Base-by-base conservation (phyloP, 768 basidiomycete genomes). In the Mycena vitilis region DNA sequence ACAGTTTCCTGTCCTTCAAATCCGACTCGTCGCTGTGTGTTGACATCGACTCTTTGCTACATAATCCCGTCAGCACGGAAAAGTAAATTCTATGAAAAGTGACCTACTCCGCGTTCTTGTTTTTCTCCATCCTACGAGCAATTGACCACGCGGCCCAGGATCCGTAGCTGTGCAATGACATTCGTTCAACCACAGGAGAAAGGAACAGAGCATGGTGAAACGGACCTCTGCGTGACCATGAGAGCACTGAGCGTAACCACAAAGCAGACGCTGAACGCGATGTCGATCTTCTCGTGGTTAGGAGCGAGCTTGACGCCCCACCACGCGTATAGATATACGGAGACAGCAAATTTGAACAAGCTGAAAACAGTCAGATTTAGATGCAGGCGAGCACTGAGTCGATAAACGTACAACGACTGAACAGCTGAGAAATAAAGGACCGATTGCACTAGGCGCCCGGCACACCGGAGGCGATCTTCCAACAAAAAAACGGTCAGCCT, bases 241-340 rank as follows among this genome's bases (percentile, higher is more conserved):
- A 53, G 60, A 40, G n/a, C 22, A 8, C 49, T 42, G 2, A 62
- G 60, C 4, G 51, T 62, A 9, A 53, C 2, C 5, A 53, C 23
- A 11, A 62, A 62, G n/a, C 37, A 62, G 37, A 62, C 23, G 38
- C 49, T 62, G 38, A 62, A 62, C 11, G 51, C 60, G 15, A 62
- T 20, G 15, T 62, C 60, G 37, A 53, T 62, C 30, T 44, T n/a
- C 11, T 62, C 23, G 51, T 52, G 37, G 60, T 62, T 62, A 22
- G 22, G 18, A 10, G 51, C 49, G n/a, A 62, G 60, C 60, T 62
- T 62, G 60, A 62, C 49, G 15, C 49, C 60, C 60, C 60, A 60
- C 58, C 58, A 60, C 30, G 38, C 11, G 13, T 48, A 60, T 0
- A 60, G 13, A 49, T 60, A 60, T 18, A 53, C 42, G 16, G 55